Conservation (phyloP, 306 rosid genomes). For the Luffa acutangula region DNA sequence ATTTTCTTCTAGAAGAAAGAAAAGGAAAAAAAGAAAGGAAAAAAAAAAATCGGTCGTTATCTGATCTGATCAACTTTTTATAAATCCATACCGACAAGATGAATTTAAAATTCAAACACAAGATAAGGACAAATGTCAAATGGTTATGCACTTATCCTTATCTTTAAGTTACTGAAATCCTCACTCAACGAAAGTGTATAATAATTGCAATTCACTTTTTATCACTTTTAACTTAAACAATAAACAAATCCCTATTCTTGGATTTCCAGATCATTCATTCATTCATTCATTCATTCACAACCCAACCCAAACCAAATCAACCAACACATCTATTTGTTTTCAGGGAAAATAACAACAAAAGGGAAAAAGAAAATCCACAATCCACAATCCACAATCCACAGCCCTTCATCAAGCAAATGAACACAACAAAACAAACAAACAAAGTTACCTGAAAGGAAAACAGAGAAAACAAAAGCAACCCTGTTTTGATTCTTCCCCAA, state of each 20-base stretch:
- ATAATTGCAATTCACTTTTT: constrained; percentile 3
- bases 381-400: neutral
- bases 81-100: neutral
- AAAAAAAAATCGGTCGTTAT: neutral
- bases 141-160: constrained; percentile 21
- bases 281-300: neutral
- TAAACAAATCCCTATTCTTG: neutral
- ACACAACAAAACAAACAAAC: neutral
- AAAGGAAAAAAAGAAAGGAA: neutral
- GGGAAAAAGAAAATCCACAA: neutral
- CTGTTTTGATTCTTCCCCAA: neutral
- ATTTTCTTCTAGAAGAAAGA: neutral
- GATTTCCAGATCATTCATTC: constrained; percentile 7
- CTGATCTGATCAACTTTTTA: neutral
- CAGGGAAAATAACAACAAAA: neutral
- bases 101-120: constrained; percentile 2
- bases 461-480: neutral
- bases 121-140: constrained; percentile 13
- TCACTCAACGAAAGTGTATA: constrained; percentile 5
- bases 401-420: neutral
- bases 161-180: constrained; percentile 14
- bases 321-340: neutral
- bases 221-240: neutral
- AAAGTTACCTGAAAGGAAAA: neutral
- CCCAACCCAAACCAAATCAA: neutral